Percentiles rank a stretch among this genome's conserved stretches.
phyloP scores from a whole-genome alignment of 805 yeast species.

The Metschnikowia borealis region DNA sequence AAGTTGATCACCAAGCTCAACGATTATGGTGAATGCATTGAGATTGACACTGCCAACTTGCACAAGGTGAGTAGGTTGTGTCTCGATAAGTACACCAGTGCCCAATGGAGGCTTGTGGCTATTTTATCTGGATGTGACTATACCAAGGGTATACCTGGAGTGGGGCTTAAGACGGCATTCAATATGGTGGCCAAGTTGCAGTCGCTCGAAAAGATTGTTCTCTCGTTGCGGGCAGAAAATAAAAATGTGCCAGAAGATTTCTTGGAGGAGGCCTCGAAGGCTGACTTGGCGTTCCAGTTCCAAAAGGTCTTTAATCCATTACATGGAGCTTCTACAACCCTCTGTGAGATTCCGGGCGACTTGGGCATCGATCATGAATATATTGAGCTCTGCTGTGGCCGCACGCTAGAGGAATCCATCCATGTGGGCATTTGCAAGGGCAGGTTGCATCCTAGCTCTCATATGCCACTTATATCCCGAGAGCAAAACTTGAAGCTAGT shows the following conservation, averaged over 20 bases:
- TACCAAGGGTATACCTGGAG: conserved; percentile 75
- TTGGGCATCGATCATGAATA: conserved; percentile 39
- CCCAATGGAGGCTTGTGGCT: conserved; percentile 71
- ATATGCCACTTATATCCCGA: conserved; percentile 43
- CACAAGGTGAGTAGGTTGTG: conserved; percentile 44
- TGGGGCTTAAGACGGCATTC: conserved; percentile 79
- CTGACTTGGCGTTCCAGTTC: conserved; percentile 74
- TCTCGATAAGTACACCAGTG: conserved; percentile 47
- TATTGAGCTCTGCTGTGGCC: conserved; percentile 46
- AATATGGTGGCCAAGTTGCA: conserved; percentile 48
- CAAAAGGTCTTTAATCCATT: conserved; percentile 83
- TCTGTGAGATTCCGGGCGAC: conserved; percentile 52
- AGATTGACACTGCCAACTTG: conserved; percentile 58
- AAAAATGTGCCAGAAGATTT: conserved; percentile 57
- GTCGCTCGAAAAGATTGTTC: conserved; percentile 52
- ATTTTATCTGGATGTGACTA: conserved; percentile 96
- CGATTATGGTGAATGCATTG: conserved; percentile 69
- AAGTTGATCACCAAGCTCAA: conserved; percentile 76
- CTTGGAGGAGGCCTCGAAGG: conserved; percentile 55
- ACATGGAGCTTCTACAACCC: conserved; percentile 44
- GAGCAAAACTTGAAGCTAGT: conserved; percentile 33
- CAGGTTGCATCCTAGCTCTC: conserved; percentile 60
- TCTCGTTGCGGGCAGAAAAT: conserved; percentile 57
- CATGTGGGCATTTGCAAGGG: conserved; percentile 63
- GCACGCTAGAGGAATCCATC: conserved; percentile 37